Percentiles rank a stretch among this genome's conserved stretches.
phyloP scores from a whole-genome alignment of 352 stramenopile genomes.

The Albugo laibachii region DNA sequence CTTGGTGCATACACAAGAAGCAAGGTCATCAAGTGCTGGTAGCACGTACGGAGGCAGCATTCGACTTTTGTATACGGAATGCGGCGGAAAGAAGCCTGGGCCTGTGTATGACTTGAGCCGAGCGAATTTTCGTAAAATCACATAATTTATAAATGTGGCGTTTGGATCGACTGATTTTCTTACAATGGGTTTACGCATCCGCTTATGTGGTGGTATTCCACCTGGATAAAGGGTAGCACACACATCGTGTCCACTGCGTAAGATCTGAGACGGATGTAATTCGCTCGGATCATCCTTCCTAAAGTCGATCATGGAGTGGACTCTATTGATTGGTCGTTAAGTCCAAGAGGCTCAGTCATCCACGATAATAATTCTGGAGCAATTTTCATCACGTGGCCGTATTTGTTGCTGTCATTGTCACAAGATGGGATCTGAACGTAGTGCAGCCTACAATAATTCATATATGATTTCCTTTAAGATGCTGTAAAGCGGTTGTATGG shows the following conservation, averaged over 20 bases:
- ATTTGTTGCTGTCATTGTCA: too few species aligned
- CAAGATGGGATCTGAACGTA: too few species aligned
- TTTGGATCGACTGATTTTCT: slow-evolving; percentile 76
- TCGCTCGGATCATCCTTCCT: too few species aligned
- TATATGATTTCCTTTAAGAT: too few species aligned
- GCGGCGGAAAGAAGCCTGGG: slow-evolving; percentile 26
- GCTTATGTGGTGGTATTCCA: slow-evolving; percentile 51
- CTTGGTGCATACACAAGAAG: slow-evolving; percentile 67
- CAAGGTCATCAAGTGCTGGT: slow-evolving; percentile 36
- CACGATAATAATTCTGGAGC: too few species aligned
- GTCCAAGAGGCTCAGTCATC: too few species aligned
- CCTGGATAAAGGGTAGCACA: slow-evolving; percentile 41
- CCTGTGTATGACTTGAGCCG: slow-evolving; percentile 1
- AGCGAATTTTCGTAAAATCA: slow-evolving; percentile 56
- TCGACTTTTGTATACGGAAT: slow-evolving; percentile 72
- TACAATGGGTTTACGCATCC: slow-evolving; percentile 74
- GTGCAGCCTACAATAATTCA: too few species aligned
- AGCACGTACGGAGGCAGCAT: slow-evolving; percentile 57
- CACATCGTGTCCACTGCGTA: slow-evolving; percentile 20
- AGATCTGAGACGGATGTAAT: too few species aligned
- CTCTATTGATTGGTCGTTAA: too few species aligned
- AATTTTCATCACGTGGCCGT: too few species aligned
- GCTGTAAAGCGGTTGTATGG: too few species aligned
- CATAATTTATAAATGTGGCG: slow-evolving; percentile 65
- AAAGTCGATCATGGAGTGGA: too few species aligned